phyloP scores from a whole-genome alignment of 108 stramenopile genomes.

The Nitzschia sp. region DNA sequence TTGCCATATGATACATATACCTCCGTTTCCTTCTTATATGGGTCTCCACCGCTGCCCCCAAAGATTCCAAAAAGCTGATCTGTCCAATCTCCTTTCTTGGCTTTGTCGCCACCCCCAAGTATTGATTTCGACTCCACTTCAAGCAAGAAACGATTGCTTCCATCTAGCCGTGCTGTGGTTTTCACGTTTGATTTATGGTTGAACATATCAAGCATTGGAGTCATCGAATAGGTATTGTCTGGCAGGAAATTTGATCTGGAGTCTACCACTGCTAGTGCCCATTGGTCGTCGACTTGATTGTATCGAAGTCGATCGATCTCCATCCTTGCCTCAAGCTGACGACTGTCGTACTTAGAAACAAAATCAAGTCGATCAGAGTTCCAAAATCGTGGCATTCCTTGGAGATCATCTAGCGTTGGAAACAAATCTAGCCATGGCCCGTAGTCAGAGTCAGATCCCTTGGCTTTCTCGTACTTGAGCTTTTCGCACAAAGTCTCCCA shows the following conservation, averaged over 20 bases:
- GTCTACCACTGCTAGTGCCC: slow-evolving; percentile 80
- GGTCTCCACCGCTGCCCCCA: background rate
- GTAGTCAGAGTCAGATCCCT: slow-evolving; percentile 55
- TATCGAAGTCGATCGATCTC: slow-evolving; percentile 41
- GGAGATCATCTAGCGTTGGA: slow-evolving; percentile 34
- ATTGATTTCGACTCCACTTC: slow-evolving; percentile 25
- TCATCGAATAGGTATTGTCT: slow-evolving; percentile 63
- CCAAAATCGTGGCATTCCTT: slow-evolving; percentile 78
- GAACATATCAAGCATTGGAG: slow-evolving; percentile 79
- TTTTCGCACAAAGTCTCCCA: slow-evolving; percentile 57
- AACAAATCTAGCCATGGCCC: slow-evolving; percentile 41
- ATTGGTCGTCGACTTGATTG: slow-evolving; percentile 39
- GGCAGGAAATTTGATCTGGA: slow-evolving; percentile 73
- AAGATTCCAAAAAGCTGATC: slow-evolving; percentile 21
- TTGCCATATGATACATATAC: slow-evolving; percentile 71
- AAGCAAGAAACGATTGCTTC: slow-evolving; percentile 36
- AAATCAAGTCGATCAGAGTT: slow-evolving; percentile 43
- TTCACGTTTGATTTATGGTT: slow-evolving; percentile 60
- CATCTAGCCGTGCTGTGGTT: slow-evolving; percentile 40
- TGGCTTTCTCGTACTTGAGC: slow-evolving; percentile 51
- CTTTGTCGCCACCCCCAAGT: slow-evolving; percentile 7
- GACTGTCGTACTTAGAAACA: slow-evolving; percentile 53
- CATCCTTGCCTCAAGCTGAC: slow-evolving; percentile 53
- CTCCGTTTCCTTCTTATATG: slow-evolving; percentile 42
- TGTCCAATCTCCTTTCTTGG: slow-evolving; percentile 20